Evolutionary conservation across 2,329 filamentous ascomycete genomes (phyloP).

Genomic region (Pseudogymnoascus sp.): DNA sequence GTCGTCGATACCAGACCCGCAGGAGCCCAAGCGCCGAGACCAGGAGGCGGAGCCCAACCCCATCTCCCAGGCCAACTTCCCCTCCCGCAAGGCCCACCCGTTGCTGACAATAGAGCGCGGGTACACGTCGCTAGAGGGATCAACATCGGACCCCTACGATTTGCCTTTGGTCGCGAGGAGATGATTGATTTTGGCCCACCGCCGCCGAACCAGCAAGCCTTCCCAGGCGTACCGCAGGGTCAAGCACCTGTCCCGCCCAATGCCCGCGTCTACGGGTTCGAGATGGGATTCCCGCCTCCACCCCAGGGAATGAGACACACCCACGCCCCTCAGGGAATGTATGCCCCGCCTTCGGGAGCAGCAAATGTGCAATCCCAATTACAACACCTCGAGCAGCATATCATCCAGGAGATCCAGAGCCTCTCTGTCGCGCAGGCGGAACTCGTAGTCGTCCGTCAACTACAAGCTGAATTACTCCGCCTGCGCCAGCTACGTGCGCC

Average conservation of each 20-base stretch:
- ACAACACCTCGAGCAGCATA: slow-evolving; percentile 56
- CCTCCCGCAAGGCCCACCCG: slow-evolving; percentile 18
- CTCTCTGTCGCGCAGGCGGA: slow-evolving; percentile 59
- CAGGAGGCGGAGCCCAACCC: slow-evolving; percentile 17
- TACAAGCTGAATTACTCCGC: slow-evolving; percentile 52
- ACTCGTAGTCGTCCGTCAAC: slow-evolving; percentile 54
- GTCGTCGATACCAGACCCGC: slow-evolving; percentile 47
- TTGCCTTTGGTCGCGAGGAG: slow-evolving; percentile 61
- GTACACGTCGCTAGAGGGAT: slow-evolving; percentile 45
- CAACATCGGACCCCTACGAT: slow-evolving; percentile 64
- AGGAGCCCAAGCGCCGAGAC: slow-evolving; percentile 26
- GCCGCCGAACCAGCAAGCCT: slow-evolving; percentile 28
- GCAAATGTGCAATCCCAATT: slow-evolving; percentile 49
- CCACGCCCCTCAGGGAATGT: neutral
- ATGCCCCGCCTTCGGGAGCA: slow-evolving; percentile 11
- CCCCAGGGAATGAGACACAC: slow-evolving; percentile 8
- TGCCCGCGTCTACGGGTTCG: slow-evolving; percentile 27
- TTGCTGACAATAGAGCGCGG: slow-evolving; percentile 31
- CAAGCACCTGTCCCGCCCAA: neutral
- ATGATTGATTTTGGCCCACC: slow-evolving; percentile 51
- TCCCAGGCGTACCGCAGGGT: slow-evolving; percentile 15
- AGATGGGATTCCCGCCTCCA: slow-evolving; percentile 25
- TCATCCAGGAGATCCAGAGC: slow-evolving; percentile 56
- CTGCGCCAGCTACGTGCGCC: neutral
- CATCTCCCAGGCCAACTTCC: slow-evolving; percentile 22